phyloP scores from a whole-genome alignment of 768 basidiomycete species.

The Mycena rosella region DNA sequence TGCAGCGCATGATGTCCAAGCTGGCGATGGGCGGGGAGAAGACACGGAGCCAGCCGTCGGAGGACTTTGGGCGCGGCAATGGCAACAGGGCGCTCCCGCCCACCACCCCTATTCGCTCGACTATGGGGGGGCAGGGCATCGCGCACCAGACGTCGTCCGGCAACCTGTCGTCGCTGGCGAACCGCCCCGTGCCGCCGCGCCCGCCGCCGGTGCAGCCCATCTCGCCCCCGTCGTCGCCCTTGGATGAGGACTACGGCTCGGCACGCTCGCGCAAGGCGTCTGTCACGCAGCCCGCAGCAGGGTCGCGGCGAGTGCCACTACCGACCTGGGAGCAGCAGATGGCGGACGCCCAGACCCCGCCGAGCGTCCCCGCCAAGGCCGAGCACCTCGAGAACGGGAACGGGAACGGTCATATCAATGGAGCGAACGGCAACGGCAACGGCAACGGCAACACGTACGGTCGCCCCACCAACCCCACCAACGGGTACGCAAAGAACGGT shows the following conservation, averaged over 20 bases:
- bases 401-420: too few species aligned
- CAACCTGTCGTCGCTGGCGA: conserved; percentile 55
- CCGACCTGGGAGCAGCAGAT: conserved; percentile 44
- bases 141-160: conserved; percentile 45
- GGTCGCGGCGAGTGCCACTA: conserved; percentile 45
- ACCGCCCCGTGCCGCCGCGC: conserved; percentile 72
- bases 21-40: conserved; percentile 69
- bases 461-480: conserved; percentile 10
- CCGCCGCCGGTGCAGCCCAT: conserved; percentile 56
- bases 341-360: conserved; percentile 25
- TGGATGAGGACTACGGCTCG: conserved; percentile 52
- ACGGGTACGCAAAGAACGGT: conserved; percentile 17
- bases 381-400: conserved; percentile 18
- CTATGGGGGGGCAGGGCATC: background rate
- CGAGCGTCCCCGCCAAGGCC: conserved; percentile 18
- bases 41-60: conserved; percentile 39
- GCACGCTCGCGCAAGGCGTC: conserved; percentile 46
- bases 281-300: conserved; percentile 42
- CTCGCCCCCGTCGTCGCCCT: conserved; percentile 63
- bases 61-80: conserved; percentile 31
- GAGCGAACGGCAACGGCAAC: background rate
- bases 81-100: conserved; percentile 40
- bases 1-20: conserved; percentile 88
- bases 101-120: conserved; percentile 44
- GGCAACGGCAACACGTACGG: conserved; percentile 11